These are phyloP conservation scores for Ophidiomyces ophidiicola DNA, from an alignment of 2,329 filamentous ascomycete species.

Conservation along the genomic window DNA sequence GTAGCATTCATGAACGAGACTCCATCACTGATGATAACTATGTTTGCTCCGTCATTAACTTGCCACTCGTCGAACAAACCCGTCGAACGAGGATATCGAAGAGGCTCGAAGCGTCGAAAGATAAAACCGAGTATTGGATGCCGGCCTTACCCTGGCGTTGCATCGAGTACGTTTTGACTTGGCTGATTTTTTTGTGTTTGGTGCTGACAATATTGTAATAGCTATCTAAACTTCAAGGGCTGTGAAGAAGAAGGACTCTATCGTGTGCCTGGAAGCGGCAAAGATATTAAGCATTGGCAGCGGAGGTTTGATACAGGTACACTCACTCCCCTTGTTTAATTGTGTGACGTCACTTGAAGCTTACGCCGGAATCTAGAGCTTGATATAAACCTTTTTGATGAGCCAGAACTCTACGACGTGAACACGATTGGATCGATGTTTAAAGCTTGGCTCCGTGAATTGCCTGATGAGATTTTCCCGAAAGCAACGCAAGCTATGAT, in stretches of 20 bases:
- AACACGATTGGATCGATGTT: constrained; percentile 95
- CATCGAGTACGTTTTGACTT: constrained; percentile 53
- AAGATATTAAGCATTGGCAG: constrained; percentile 88
- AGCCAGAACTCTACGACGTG: constrained; percentile 82
- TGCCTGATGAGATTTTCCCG: constrained; percentile 90
- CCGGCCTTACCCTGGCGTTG: constrained; percentile 88
- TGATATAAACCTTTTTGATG: constrained; percentile 82
- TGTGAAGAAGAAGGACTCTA: constrained; percentile 91
- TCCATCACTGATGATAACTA: constrained; percentile 69
- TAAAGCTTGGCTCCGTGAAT: constrained; percentile 86
- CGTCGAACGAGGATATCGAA: constrained; percentile 86
- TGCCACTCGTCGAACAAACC: constrained; percentile 77
- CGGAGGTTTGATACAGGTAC: constrained; percentile 74
- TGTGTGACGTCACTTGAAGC: not conserved
- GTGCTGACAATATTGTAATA: constrained; percentile 19
- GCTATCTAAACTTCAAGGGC: constrained; percentile 85
- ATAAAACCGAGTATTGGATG: constrained; percentile 99
- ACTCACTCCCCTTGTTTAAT: constrained; percentile 14
- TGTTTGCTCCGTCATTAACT: constrained; percentile 69
- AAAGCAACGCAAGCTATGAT: constrained; percentile 71
- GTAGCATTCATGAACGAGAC: constrained; percentile 56
- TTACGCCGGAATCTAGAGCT: constrained; percentile 45
- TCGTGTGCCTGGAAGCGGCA: constrained; percentile 77
- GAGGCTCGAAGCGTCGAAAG: constrained; percentile 69
- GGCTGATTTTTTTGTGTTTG: not conserved